Conservation (phyloP, 352 stramenopile genomes). For the Achlya hypogyna region DNA sequence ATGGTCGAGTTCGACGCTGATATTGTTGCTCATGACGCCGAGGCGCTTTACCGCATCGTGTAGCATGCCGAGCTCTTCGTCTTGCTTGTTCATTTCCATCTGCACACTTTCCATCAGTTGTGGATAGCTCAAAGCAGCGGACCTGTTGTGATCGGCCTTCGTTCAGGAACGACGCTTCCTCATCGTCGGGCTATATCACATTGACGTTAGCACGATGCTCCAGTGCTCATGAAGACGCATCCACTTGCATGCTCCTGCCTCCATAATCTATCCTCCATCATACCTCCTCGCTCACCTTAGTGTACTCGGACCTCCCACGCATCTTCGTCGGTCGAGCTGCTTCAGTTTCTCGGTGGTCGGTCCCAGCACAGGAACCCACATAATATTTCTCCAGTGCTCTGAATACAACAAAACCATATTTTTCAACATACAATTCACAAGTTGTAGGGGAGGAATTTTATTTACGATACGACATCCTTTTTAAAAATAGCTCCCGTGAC, state of each 20-base stretch:
- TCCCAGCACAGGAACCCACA: background rate
- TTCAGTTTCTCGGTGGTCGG: background rate
- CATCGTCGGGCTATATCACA: slow-evolving; percentile 12
- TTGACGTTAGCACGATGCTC: background rate
- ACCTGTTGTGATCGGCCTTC: slow-evolving; percentile 18
- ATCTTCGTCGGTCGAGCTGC: background rate
- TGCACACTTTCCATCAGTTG: slow-evolving; percentile 3
- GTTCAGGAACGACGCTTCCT: slow-evolving; percentile 18
- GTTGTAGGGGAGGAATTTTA: no score
- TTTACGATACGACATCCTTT: no score
- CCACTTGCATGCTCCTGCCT: background rate
- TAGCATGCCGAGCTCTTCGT: slow-evolving; percentile 72
- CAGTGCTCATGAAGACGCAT: background rate
- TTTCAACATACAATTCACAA: no score
- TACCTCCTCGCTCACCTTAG: slow-evolving; percentile 22
- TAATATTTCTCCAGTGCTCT: background rate
- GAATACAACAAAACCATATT: no score
- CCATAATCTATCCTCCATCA: background rate
- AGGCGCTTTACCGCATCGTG: slow-evolving; percentile 70
- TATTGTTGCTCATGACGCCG: slow-evolving; percentile 75
- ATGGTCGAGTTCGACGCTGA: slow-evolving; percentile 71
- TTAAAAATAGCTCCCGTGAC: no score
- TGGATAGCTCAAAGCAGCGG: background rate
- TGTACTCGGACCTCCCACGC: slow-evolving; percentile 10
- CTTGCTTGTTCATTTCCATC: slow-evolving; percentile 70